Evolutionary conservation across 108 stramenopile genomes (phyloP).

Genomic region (Schizochytrium sp.): DNA sequence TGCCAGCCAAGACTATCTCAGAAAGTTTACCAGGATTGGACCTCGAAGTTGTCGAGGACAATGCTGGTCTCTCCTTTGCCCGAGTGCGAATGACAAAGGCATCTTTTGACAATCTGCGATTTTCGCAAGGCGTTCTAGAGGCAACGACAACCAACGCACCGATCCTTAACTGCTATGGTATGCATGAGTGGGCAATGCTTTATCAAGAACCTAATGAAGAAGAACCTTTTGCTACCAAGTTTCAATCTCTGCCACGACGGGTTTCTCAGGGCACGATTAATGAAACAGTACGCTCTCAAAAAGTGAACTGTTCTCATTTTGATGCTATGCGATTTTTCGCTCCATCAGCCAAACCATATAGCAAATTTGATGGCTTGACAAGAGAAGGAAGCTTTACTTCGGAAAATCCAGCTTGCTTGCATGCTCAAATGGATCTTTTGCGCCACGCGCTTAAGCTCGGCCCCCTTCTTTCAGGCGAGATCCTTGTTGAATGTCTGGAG

Average conservation of each 20-base stretch:
- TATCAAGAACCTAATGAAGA: conserved; percentile 22
- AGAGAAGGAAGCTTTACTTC: not conserved
- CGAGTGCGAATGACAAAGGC: too few relatives aligned
- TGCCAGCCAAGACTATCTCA: not conserved
- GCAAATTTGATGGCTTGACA: not conserved
- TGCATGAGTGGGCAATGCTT: conserved; percentile 61
- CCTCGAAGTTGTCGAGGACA: too few relatives aligned
- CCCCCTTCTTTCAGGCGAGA: not conserved
- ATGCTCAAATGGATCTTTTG: conserved; percentile 53
- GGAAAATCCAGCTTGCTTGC: conserved; percentile 28
- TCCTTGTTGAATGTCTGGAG: conserved; percentile 9
- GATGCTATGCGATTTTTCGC: conserved; percentile 59
- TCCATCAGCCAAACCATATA: not conserved
- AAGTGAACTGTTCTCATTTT: conserved; percentile 29
- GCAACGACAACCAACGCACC: not conserved
- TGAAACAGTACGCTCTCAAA: not conserved
- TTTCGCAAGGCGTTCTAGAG: not conserved
- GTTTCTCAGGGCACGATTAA: conserved; percentile 16
- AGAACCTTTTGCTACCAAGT: not conserved
- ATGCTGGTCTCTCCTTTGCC: too few relatives aligned
- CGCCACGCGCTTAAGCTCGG: conserved; percentile 8
- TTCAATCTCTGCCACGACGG: conserved; percentile 18
- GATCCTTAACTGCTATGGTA: conserved; percentile 12
- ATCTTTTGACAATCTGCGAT: not conserved
- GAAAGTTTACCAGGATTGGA: too few relatives aligned